phyloP scores from a whole-genome alignment of 2,329 filamentous ascomycete genomes.

The Fusarium sp. region DNA sequence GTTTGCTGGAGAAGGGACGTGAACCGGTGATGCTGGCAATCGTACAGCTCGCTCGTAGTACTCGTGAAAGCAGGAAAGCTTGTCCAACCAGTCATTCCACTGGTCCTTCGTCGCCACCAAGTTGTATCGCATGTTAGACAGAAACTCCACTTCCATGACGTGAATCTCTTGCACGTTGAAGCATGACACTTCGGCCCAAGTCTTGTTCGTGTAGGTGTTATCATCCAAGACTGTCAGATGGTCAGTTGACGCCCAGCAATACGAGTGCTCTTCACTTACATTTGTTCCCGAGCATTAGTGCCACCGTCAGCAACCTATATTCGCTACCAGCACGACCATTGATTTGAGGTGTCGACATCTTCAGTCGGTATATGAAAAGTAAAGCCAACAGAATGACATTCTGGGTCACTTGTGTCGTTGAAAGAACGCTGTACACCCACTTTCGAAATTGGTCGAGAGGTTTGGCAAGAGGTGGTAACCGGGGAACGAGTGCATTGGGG shows the following conservation, averaged over 20 bases:
- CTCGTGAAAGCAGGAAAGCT: constrained; percentile 82
- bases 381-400: constrained; percentile 93
- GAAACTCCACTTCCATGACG: constrained; percentile 99
- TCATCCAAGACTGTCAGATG: constrained; percentile 82
- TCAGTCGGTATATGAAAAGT: constrained; percentile 92
- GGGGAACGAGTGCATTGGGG: constrained; percentile 55
- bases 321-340: constrained; percentile 94
- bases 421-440: constrained; percentile 91
- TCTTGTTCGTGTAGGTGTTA: constrained; percentile 99
- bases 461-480: constrained; percentile 76
- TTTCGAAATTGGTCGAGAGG: constrained; percentile 86
- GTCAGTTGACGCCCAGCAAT: constrained; percentile 37
- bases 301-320: constrained; percentile 90
- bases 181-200: constrained; percentile 96
- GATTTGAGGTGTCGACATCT: constrained; percentile 88
- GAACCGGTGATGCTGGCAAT: constrained; percentile 55
- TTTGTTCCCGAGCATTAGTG: constrained; percentile 98
- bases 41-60: constrained; percentile 80
- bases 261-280: constrained; percentile 64
- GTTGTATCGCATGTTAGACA: constrained; percentile 98
- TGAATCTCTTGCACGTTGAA: constrained; percentile 96
- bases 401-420: constrained; percentile 94
- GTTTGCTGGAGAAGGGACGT: constrained; percentile 55
- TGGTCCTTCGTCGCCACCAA: constrained; percentile 85
- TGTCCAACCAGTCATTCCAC: constrained; percentile 88